Percentiles rank a stretch among this genome's conserved stretches.
Evolutionary conservation across 1,284 basidiomycete species (phyloP).

Genomic region (Paramarasmius palmivorus): DNA sequence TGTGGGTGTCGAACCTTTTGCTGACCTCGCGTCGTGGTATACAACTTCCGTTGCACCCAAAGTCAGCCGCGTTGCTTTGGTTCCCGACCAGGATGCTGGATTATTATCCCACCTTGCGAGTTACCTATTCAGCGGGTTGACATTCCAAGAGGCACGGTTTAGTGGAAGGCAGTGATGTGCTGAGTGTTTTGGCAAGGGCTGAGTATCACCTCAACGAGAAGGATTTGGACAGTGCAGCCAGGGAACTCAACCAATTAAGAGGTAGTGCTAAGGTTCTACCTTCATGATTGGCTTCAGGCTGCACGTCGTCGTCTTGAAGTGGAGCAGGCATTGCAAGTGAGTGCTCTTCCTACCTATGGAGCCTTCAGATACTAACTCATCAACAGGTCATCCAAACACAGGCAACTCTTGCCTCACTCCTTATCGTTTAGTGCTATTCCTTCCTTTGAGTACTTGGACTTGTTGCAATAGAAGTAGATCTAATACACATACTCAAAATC

Average conservation of each 20-base stretch:
- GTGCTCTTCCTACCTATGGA: constrained; percentile 22
- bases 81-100: constrained; percentile 88
- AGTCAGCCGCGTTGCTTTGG: constrained; percentile 86
- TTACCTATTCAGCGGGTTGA: constrained; percentile 71
- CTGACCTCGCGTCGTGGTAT: constrained; percentile 91
- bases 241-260: constrained; percentile 89
- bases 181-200: constrained; percentile 87
- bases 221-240: constrained; percentile 88
- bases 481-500: constrained; percentile 7
- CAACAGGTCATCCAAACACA: constrained; percentile 80
- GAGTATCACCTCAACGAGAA: constrained; percentile 90
- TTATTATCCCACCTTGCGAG: constrained; percentile 88
- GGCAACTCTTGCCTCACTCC: constrained; percentile 60
- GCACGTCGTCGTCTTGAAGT: constrained; percentile 90
- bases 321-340: constrained; percentile 88
- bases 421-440: constrained; percentile 49
- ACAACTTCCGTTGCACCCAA: constrained; percentile 81
- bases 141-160: constrained; percentile 80
- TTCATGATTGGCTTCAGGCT: constrained; percentile 92
- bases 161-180: constrained; percentile 80
- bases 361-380: constrained; percentile 3
- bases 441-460: neutral
- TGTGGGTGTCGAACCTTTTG: constrained; percentile 87
- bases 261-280: constrained; percentile 84
- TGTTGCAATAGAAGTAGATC: constrained; percentile 10